A percentile compares a stretch with the other conserved stretches of the same genome.
Conservation (phyloP, 2,329 filamentous ascomycete species). For the Talaromyces sp. region DNA sequence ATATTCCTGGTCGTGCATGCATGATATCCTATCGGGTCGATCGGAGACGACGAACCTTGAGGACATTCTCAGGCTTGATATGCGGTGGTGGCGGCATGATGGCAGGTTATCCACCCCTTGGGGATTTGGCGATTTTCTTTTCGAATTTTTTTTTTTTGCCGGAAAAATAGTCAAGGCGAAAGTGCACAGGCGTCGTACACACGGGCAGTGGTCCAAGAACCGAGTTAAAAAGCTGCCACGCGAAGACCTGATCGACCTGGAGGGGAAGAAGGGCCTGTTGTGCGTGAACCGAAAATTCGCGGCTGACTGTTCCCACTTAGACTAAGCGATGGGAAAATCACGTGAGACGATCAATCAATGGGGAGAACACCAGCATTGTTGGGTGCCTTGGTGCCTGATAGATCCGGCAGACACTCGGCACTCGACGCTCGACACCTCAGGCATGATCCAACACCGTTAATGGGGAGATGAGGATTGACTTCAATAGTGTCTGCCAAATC, state of each 20-base stretch:
- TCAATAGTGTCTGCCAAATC: background rate
- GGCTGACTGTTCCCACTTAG: slow-evolving; percentile 32
- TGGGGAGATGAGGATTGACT: background rate
- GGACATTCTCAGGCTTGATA: slow-evolving; percentile 98
- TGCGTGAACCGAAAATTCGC: slow-evolving; percentile 40
- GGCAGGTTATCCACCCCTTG: slow-evolving; percentile 40
- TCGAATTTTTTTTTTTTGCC: slow-evolving; percentile 15
- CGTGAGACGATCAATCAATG: slow-evolving; percentile 20
- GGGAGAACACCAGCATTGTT: too few relatives aligned
- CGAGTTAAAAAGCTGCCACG: slow-evolving; percentile 38
- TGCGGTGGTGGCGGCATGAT: slow-evolving; percentile 92
- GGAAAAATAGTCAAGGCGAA: slow-evolving; percentile 7
- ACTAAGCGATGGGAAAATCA: slow-evolving; percentile 40
- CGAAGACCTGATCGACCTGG: slow-evolving; percentile 33
- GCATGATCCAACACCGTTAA: too few relatives aligned
- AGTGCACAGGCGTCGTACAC: slow-evolving; percentile 24
- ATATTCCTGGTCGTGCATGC: background rate
- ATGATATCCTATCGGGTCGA: slow-evolving; percentile 4
- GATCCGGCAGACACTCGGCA: background rate
- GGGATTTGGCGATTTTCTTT: slow-evolving; percentile 11
- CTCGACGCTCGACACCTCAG: background rate
- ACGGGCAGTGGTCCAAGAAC: slow-evolving; percentile 35
- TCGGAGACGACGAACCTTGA: slow-evolving; percentile 64
- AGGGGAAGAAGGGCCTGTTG: slow-evolving; percentile 35
- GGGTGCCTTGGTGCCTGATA: background rate